Base-by-base conservation (phyloP, 306 rosid species). In the Vigna nakashimae region DNA sequence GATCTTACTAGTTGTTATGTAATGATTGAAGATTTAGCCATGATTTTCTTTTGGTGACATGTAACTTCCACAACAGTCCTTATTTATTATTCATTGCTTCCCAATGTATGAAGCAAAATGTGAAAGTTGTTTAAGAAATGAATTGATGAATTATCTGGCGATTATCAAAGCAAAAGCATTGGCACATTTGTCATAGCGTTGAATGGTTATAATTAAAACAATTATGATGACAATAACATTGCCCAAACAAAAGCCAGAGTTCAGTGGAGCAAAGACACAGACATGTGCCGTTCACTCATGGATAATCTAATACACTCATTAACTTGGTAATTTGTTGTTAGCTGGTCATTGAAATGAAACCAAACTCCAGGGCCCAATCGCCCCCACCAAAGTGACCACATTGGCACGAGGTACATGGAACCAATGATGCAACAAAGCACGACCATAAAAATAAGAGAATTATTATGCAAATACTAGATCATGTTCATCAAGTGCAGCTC, bases 281-380 rank as follows among this genome's bases (percentile, higher is more conserved):
- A 73, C 89, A 82, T 86, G 84, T 79, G 89, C 48, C 51, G 8
- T 53, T 80, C 75, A 82, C 82, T 82, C 75, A 75, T 66, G n/a
- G 30, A 74, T 45, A 74, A 74, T 67, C 69, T 48, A 74, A 70
- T 58, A 13, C 9, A 80, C 71, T 74, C 80, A 74, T 65, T 73
- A 48, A 40, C 63, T 62, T 74, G 51, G 70, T 74, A 74, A 82
- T 73, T 62, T 70, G 66, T 59, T 78, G 43, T 81, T 82, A 70
- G 79, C 26, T 75, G 73, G 56, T 36, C 74, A 56, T 77, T 74
- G 69, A 78, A 78, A 75, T 75, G 53, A 32, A 76, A 72, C 49
- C 34, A 67, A 75, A 16, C 48, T 4, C 8, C 57, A 69, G 78
- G 77, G 75, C 78, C 70, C 88, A 81, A 67, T 77, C 56, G 78